Evolutionary conservation across 148 eudicot species (phyloP).

Genomic region (Spergularia marina): DNA sequence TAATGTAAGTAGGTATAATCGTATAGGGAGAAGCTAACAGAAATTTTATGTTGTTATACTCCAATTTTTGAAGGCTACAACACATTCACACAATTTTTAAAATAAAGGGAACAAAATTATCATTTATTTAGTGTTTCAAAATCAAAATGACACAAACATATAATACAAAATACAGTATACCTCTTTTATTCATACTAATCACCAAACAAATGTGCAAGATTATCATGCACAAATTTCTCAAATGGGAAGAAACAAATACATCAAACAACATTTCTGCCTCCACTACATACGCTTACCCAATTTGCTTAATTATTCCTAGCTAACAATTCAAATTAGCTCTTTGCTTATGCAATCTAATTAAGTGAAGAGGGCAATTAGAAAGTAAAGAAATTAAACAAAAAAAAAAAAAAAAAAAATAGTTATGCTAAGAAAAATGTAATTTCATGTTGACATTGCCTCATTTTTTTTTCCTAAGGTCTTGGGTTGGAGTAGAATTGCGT

Average conservation of each 20-base stretch:
- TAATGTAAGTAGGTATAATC: too few species aligned
- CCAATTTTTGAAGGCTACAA: neutral
- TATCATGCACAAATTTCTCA: neutral
- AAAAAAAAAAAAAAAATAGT: neutral
- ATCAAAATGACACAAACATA: constrained; percentile 1
- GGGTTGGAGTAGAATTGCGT: constrained; percentile 81
- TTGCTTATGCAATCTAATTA: neutral
- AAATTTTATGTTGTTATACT: too few species aligned
- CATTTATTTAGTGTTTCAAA: neutral
- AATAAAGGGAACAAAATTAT: neutral
- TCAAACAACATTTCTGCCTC: neutral
- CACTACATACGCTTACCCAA: neutral
- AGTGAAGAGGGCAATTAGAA: neutral
- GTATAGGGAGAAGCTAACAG: too few species aligned
- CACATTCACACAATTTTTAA: neutral
- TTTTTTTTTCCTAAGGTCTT: constrained; percentile 43
- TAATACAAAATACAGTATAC: neutral
- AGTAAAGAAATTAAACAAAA: neutral
- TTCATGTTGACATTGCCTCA: too few species aligned
- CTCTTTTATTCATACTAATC: constrained; percentile 2
- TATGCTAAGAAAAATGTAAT: neutral
- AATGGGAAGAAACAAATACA: constrained; percentile 10
- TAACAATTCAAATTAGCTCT: neutral
- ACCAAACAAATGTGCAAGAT: constrained; percentile 10
- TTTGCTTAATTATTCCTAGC: neutral